Conservation (phyloP, 306 rosid genomes). For the Vigna hirtella region DNA sequence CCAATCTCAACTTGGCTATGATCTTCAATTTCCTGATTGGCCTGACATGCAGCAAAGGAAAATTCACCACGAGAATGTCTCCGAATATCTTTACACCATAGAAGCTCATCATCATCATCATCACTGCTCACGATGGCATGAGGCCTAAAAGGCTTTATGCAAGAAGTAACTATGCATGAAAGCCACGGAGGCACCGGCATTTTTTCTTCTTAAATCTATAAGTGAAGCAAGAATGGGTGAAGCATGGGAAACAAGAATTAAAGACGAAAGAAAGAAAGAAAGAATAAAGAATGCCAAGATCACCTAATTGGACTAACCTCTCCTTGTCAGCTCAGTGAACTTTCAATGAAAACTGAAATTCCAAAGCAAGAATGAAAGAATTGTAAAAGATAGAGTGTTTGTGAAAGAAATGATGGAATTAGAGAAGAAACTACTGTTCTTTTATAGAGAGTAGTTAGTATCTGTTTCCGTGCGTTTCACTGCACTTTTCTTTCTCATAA, state of each 20-base stretch:
- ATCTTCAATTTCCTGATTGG: conserved; percentile 67
- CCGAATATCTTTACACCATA: neutral
- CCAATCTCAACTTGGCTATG: conserved; percentile 74
- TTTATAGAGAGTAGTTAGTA: too few relatives aligned
- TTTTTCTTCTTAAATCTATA: neutral
- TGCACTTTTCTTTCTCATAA: too few relatives aligned
- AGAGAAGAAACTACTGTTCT: too few relatives aligned
- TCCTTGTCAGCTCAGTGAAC: neutral
- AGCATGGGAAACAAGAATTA: neutral
- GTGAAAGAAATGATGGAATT: too few relatives aligned
- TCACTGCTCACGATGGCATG: neutral
- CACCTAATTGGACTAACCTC: neutral
- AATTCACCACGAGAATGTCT: conserved; percentile 1
- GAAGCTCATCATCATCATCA: neutral
- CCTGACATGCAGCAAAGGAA: conserved; percentile 62
- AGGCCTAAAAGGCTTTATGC: neutral
- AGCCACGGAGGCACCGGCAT: neutral
- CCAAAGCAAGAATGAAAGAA: too few relatives aligned
- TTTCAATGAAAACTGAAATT: too few relatives aligned
- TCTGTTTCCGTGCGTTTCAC: too few relatives aligned
- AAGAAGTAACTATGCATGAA: neutral
- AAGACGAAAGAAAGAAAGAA: neutral
- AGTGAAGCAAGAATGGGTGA: neutral
- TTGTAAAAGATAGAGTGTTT: too few relatives aligned
- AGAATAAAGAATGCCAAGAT: neutral